Conservation (phyloP, 352 stramenopile species). For the Globisporangium abappressorium region DNA sequence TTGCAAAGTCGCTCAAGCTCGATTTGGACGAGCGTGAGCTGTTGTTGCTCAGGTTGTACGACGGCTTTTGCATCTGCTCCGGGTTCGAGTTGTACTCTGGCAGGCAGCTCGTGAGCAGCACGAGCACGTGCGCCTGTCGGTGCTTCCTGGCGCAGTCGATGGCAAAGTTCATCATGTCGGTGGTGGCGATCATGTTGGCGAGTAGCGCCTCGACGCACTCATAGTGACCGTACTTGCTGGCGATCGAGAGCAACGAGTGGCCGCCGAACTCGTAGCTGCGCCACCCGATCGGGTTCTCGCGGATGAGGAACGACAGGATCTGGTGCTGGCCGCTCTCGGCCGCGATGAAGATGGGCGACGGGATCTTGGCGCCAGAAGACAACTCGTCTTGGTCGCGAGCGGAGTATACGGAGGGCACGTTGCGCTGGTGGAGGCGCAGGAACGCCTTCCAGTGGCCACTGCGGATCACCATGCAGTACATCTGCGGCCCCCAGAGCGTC, state of each 20-base stretch:
- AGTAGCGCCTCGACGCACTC: slow-evolving; percentile 64
- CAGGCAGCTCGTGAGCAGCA: slow-evolving; percentile 69
- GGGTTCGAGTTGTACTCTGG: slow-evolving; percentile 37
- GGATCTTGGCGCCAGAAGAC: slow-evolving; percentile 32
- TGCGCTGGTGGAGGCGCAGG: slow-evolving; percentile 43
- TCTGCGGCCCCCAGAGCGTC: slow-evolving; percentile 44
- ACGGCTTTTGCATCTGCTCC: slow-evolving; percentile 23
- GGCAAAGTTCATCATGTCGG: slow-evolving; percentile 41
- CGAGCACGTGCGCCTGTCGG: slow-evolving; percentile 63
- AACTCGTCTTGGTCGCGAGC: slow-evolving; percentile 6
- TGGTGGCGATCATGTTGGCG: slow-evolving; percentile 22
- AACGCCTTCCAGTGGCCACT: slow-evolving; percentile 64
- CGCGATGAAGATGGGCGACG: slow-evolving; percentile 54
- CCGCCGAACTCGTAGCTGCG: slow-evolving; percentile 54
- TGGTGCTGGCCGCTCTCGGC: slow-evolving; percentile 47
- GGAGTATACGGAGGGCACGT: slow-evolving; percentile 21
- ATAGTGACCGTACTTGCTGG: slow-evolving; percentile 65
- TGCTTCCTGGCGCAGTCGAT: slow-evolving; percentile 47
- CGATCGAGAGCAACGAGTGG: slow-evolving; percentile 61
- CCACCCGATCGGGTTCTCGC: slow-evolving; percentile 26
- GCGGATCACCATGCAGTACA: slow-evolving; percentile 71
- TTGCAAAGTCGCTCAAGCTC: slow-evolving; percentile 3
- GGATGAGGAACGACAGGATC: slow-evolving; percentile 53
- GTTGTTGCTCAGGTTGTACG: slow-evolving; percentile 2
- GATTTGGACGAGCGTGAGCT: not conserved